Percentiles rank a stretch among this genome's conserved stretches.
These are phyloP conservation scores for Fusarium marasasianum DNA, from an alignment of 2,329 filamentous ascomycete species.

Conservation along the genomic window DNA sequence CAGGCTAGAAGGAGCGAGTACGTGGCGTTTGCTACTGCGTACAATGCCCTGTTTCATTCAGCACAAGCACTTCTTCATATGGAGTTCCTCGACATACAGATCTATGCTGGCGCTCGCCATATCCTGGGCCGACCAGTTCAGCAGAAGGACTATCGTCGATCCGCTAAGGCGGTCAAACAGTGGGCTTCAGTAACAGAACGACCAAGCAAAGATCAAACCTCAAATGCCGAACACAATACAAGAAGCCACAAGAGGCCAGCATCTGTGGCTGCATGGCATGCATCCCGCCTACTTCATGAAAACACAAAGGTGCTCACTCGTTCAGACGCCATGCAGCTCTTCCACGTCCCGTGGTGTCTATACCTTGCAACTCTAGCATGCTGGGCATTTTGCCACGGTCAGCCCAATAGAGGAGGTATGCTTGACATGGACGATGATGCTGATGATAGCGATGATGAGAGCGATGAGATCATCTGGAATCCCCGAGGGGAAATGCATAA, in stretches of 20 bases:
- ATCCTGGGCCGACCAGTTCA: not conserved
- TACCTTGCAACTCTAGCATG: not conserved
- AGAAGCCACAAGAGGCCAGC: not conserved
- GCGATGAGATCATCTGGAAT: not conserved
- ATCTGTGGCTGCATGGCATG: not conserved
- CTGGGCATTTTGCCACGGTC: not conserved
- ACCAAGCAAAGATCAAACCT: not conserved
- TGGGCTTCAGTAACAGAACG: not conserved
- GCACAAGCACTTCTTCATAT: not conserved
- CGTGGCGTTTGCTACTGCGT: not conserved
- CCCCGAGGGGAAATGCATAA: not conserved
- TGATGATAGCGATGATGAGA: not conserved
- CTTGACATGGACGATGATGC: not conserved
- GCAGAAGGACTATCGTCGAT: not conserved
- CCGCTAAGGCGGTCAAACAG: not conserved
- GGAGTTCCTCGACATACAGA: not conserved
- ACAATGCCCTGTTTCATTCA: not conserved
- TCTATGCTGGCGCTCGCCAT: not conserved
- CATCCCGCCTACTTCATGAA: not conserved
- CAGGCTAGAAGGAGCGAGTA: not conserved
- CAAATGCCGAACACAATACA: not conserved
- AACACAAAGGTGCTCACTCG: not conserved
- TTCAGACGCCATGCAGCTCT: conserved; percentile 4
- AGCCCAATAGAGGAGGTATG: not conserved
- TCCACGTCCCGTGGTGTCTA: conserved; percentile 1